These are phyloP conservation scores for Xylaria scruposa DNA, from an alignment of 495 filamentous ascomycete genomes.

Conservation along the genomic window DNA sequence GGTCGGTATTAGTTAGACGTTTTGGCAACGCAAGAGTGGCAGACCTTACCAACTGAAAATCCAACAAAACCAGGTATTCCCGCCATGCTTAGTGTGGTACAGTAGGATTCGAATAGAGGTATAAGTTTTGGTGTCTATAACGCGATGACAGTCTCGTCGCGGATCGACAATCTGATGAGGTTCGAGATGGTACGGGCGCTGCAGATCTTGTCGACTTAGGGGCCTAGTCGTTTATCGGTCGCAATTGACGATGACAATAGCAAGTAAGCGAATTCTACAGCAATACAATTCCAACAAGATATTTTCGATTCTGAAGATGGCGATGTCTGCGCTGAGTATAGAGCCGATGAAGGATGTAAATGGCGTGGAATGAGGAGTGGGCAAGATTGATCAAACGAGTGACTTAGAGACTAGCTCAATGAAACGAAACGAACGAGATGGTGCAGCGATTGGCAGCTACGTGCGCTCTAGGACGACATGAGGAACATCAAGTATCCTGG, in stretches of 20 bases:
- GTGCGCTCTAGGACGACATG: conserved; percentile 41
- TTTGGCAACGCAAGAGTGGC: not conserved
- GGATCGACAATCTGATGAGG: conserved; percentile 35
- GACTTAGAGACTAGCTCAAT: conserved; percentile 59
- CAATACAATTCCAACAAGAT: not conserved
- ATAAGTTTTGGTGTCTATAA: not conserved
- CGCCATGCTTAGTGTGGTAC: conserved; percentile 32
- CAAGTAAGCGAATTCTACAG: not conserved
- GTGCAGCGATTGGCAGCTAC: conserved; percentile 23
- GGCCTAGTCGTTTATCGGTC: not conserved
- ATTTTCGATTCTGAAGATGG: not conserved
- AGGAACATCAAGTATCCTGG: conserved; percentile 36
- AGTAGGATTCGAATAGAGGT: not conserved
- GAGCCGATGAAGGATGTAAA: conserved; percentile 29
- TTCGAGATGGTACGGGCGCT: conserved; percentile 10
- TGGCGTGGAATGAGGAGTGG: conserved; percentile 23
- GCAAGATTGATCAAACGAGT: conserved; percentile 51
- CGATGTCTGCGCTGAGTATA: not conserved
- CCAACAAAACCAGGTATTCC: conserved; percentile 42
- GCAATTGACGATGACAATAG: not conserved
- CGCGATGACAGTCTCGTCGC: conserved; percentile 22
- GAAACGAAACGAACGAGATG: conserved; percentile 43
- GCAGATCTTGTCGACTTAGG: conserved; percentile 12
- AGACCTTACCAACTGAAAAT: conserved; percentile 39
- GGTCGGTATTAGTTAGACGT: conserved; percentile 25